Base-by-base conservation (phyloP, 495 filamentous ascomycete genomes). In the Neurospora sp. region DNA sequence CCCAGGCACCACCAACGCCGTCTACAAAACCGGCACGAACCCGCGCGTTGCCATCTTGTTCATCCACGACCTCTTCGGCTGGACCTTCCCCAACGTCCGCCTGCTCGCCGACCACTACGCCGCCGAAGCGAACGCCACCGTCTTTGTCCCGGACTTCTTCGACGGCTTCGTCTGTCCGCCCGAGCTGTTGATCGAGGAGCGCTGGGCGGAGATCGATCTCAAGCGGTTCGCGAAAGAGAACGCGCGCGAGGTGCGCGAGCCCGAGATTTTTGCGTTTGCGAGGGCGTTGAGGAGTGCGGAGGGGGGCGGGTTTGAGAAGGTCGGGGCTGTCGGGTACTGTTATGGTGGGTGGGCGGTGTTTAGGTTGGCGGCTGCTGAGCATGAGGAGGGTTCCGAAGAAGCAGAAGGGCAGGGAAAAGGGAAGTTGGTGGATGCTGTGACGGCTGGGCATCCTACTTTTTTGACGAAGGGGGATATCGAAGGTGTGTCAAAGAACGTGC, bases 311-410 rank as follows among this genome's bases (percentile, higher is more conserved):
- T 82, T 84, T 76, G 78, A 78, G 42, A 82, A 80, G 46, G 73
- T 90, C 41, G 89, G 82, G 9, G 88, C 88, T 2, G 79, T 90
- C 23, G 89, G 89, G 5, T 90, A 85, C 78, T 91, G 90, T 81
- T 91, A 83, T 70, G 88, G 89, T 70, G 88, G 87, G 2, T 90
- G 88, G 88, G 88, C 83, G 0, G 82, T 83, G 35, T 86, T 87
- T 76, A 78, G 84, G 44, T 81, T 90, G 1, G 80, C 78, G 0
- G 72, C 80, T 2, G 74, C 76, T 70, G 76, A 79, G 77, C 77
- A 79, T 70, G 74, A 71, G n/a, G 39, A 59, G n/a, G 42, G 4
- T 38, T 71, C 77, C 0, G 77, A 73, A 27, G 27, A 27, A 27
- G 27, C 27, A 27, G 27, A 27, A 27, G 27, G 2, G 27, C 27